Conservation (phyloP, 2,329 filamentous ascomycete genomes). For the Fusarium begoniae region DNA sequence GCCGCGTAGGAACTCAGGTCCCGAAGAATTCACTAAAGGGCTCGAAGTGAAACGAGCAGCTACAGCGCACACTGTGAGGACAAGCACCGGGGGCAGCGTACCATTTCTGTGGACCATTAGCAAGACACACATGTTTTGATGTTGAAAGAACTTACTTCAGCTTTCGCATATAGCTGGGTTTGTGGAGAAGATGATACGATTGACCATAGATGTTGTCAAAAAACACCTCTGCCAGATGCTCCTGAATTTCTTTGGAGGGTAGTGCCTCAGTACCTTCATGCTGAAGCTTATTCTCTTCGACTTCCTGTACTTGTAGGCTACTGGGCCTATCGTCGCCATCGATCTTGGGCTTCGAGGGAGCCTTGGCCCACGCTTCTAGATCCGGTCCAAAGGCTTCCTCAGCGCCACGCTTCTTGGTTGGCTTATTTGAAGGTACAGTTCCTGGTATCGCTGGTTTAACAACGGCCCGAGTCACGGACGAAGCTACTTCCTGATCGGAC, state of each 20-base stretch:
- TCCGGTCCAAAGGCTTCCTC: slow-evolving; percentile 89
- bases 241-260: slow-evolving; percentile 86
- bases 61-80: slow-evolving; percentile 93
- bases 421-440: slow-evolving; percentile 54
- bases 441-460: slow-evolving; percentile 81
- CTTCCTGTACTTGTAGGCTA: slow-evolving; percentile 67
- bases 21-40: slow-evolving; percentile 78
- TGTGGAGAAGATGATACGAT: slow-evolving; percentile 92
- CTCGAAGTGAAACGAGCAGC: slow-evolving; percentile 95
- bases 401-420: slow-evolving; percentile 81
- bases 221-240: slow-evolving; percentile 92
- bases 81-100: slow-evolving; percentile 85
- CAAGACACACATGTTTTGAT: background rate
- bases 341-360: slow-evolving; percentile 60
- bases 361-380: slow-evolving; percentile 81
- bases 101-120: slow-evolving; percentile 46
- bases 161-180: slow-evolving; percentile 95
- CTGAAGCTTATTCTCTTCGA: slow-evolving; percentile 79
- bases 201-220: slow-evolving; percentile 97
- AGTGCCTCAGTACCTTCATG: slow-evolving; percentile 85
- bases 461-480: slow-evolving; percentile 77
- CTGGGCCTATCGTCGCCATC: slow-evolving; percentile 57
- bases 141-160: slow-evolving; percentile 64
- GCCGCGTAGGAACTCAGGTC: slow-evolving; percentile 81
- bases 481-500: slow-evolving; percentile 75